These are phyloP conservation scores for Asclepias syriaca DNA, from an alignment of 257 asterid genomes.

Conservation along the genomic window DNA sequence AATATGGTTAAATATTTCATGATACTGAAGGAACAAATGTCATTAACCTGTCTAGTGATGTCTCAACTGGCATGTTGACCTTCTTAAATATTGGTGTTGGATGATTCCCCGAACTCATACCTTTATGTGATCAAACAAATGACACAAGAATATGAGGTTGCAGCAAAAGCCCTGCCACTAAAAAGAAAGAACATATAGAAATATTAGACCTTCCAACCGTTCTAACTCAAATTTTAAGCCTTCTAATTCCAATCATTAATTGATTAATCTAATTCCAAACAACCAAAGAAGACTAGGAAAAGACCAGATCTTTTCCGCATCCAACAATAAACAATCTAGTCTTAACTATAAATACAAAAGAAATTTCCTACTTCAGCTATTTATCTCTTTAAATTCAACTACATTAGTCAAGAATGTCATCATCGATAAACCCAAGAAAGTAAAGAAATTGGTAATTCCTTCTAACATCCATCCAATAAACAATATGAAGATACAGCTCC, in stretches of 20 bases:
- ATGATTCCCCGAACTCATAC: slow-evolving; percentile 24
- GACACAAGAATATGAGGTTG: not conserved
- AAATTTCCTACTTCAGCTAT: not conserved
- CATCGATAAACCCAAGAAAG: not conserved
- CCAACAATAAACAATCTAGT: not conserved
- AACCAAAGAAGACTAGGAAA: not conserved
- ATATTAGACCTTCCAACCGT: not conserved
- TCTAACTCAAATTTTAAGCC: not conserved
- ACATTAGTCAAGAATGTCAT: not conserved
- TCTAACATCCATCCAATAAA: not conserved
- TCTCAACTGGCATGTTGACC: slow-evolving; percentile 26
- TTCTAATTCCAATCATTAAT: not conserved
- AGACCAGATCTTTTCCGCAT: not conserved
- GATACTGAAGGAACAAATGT: not conserved
- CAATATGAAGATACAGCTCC: not conserved
- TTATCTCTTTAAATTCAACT: not conserved
- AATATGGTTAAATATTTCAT: not conserved
- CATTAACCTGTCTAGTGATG: slow-evolving; percentile 27
- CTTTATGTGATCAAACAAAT: slow-evolving; percentile 5
- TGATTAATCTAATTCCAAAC: not conserved
- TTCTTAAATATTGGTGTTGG: slow-evolving; percentile 7
- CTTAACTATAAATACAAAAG: not conserved
- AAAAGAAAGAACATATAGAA: not conserved
- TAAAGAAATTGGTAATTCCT: not conserved
- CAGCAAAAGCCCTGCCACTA: not conserved